Evolutionary conservation across 2,329 filamentous ascomycete species (phyloP).

Genomic region (Rutstroemia sp.): DNA sequence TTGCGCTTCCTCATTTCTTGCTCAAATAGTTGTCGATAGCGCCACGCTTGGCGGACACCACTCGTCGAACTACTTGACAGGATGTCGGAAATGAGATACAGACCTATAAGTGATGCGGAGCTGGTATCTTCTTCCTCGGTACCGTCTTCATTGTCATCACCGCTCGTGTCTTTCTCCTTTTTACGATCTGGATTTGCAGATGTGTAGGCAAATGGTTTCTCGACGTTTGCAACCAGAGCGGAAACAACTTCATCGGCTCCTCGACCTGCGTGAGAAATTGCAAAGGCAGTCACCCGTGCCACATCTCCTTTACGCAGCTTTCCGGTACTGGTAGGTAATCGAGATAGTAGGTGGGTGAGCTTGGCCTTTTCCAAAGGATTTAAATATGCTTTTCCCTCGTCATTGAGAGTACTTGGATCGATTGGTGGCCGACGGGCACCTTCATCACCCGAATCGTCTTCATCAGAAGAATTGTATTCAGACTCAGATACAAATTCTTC

Average conservation of each 20-base stretch:
- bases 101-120: slow-evolving; percentile 65
- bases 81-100: slow-evolving; percentile 71
- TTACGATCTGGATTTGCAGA: slow-evolving; percentile 55
- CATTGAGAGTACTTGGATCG: slow-evolving; percentile 22
- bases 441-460: slow-evolving; percentile 60
- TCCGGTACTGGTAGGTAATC: slow-evolving; percentile 68
- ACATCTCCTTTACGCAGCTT: slow-evolving; percentile 78
- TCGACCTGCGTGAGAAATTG: slow-evolving; percentile 75
- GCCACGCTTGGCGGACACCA: slow-evolving; percentile 60
- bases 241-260: slow-evolving; percentile 90
- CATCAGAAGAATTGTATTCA: slow-evolving; percentile 81
- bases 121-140: slow-evolving; percentile 55
- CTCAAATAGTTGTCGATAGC: slow-evolving; percentile 61
- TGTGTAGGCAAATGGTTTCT: slow-evolving; percentile 66
- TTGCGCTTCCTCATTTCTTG: slow-evolving; percentile 48
- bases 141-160: slow-evolving; percentile 35
- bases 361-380: slow-evolving; percentile 80
- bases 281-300: slow-evolving; percentile 78
- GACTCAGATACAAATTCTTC: slow-evolving; percentile 76
- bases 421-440: slow-evolving; percentile 35
- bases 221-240: slow-evolving; percentile 75
- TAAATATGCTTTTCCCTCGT: slow-evolving; percentile 49
- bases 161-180: slow-evolving; percentile 28
- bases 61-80: slow-evolving; percentile 55
- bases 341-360: slow-evolving; percentile 73